phyloP scores from a whole-genome alignment of 208 protist species.

The Trypanosoma cruzi region DNA sequence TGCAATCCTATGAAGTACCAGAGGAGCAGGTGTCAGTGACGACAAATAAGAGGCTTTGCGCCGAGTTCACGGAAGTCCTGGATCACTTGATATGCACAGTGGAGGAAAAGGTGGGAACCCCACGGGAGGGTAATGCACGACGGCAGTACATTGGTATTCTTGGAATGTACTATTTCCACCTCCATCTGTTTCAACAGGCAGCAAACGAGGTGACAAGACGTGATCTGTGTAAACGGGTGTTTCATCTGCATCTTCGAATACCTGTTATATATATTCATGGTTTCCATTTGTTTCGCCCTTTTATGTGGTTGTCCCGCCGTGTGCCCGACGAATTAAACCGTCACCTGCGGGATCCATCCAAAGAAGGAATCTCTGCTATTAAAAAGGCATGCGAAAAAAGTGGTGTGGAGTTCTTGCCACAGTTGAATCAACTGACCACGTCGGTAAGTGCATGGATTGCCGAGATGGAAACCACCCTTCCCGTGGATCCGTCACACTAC shows the following conservation, averaged over 20 bases:
- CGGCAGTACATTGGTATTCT: constrained; percentile 59
- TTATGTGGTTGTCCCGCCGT: constrained; percentile 32
- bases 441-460: constrained; percentile 39
- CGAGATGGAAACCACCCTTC: constrained; percentile 50
- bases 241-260: constrained; percentile 42
- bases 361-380: constrained; percentile 25
- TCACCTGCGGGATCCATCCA: constrained; percentile 31
- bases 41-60: constrained; percentile 52
- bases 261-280: constrained; percentile 47
- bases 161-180: constrained; percentile 68
- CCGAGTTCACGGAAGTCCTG: constrained; percentile 58
- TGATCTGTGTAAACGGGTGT: constrained; percentile 38
- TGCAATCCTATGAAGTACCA: constrained; percentile 59
- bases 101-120: constrained; percentile 27
- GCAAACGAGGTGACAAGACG: not conserved
- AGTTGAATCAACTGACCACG: constrained; percentile 37
- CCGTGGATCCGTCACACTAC: constrained; percentile 34
- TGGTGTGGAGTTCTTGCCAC: constrained; percentile 26
- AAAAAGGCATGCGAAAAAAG: constrained; percentile 26
- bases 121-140: constrained; percentile 43
- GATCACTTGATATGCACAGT: constrained; percentile 29
- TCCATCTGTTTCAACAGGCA: constrained; percentile 41
- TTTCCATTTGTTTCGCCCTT: constrained; percentile 22
- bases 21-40: constrained; percentile 37
- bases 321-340: constrained; percentile 26